A percentile compares a stretch with the other conserved stretches of the same genome.
Conservation (phyloP, 352 stramenopile species). For the Phytopythium helicoides region DNA sequence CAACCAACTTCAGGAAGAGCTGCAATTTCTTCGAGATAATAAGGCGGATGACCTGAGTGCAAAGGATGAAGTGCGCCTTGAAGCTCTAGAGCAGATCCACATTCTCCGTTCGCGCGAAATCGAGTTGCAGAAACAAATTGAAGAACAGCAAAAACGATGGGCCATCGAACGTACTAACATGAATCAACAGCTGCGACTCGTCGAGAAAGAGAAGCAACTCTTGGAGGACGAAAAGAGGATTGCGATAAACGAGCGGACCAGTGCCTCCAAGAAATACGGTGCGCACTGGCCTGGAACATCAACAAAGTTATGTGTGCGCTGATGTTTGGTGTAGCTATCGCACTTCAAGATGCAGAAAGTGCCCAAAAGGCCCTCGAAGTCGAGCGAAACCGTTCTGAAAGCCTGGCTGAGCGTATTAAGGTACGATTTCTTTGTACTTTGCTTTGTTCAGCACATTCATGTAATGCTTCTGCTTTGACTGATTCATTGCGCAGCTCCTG, state of each 20-base stretch:
- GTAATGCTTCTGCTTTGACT: no score
- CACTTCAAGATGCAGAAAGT: neutral
- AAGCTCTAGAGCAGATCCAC: constrained; percentile 60
- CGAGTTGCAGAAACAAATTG: constrained; percentile 49
- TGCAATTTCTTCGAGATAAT: constrained; percentile 54
- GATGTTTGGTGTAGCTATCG: neutral
- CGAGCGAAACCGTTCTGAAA: constrained; percentile 7
- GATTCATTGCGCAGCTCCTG: constrained; percentile 27
- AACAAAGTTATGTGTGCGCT: no score
- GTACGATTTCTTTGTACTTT: neutral
- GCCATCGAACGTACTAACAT: constrained; percentile 36
- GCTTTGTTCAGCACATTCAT: no score
- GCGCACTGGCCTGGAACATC: constrained; percentile 1
- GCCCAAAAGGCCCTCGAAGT: constrained; percentile 7
- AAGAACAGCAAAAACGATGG: constrained; percentile 66
- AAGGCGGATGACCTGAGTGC: constrained; percentile 42
- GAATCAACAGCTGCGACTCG: constrained; percentile 44
- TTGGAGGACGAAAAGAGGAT: constrained; percentile 29
- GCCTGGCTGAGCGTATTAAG: neutral
- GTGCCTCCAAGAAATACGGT: constrained; percentile 35
- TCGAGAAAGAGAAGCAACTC: constrained; percentile 58
- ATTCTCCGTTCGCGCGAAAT: constrained; percentile 40
- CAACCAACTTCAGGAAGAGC: constrained; percentile 44
- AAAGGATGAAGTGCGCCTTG: constrained; percentile 55
- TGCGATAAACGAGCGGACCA: constrained; percentile 13